Evolutionary conservation across 306 rosid species (phyloP).

Genomic region (Lathyrus sativus): DNA sequence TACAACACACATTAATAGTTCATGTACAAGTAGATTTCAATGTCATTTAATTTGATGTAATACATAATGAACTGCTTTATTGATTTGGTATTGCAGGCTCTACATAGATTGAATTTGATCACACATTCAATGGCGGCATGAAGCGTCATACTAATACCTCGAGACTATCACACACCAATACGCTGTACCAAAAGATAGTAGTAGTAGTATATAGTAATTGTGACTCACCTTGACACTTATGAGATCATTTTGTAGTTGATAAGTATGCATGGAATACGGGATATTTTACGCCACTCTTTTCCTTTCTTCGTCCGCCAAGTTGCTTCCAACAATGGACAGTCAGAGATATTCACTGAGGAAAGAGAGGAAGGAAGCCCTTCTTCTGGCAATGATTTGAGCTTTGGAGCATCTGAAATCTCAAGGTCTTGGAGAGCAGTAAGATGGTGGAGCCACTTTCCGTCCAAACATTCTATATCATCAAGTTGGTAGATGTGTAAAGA

Average conservation of each 20-base stretch:
- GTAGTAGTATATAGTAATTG: not conserved
- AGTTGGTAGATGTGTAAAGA: not conserved
- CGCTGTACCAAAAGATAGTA: not conserved
- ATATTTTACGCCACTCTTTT: conserved; percentile 28
- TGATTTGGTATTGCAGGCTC: too few species aligned
- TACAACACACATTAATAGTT: too few species aligned
- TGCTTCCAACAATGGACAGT: conserved; percentile 13
- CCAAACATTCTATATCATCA: not conserved
- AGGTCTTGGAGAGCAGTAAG: conserved; percentile 8
- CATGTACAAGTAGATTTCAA: too few species aligned
- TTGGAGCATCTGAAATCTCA: not conserved
- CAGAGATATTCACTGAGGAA: not conserved
- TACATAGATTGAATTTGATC: too few species aligned
- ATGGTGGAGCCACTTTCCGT: conserved; percentile 14
- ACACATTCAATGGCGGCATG: too few species aligned
- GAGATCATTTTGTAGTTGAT: conserved; percentile 1
- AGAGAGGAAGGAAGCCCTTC: conserved; percentile 23
- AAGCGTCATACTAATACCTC: too few species aligned
- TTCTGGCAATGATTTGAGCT: not conserved
- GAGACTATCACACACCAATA: not conserved
- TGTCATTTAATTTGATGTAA: too few species aligned
- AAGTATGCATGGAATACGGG: conserved; percentile 13
- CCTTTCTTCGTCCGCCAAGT: not conserved
- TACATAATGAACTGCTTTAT: too few species aligned
- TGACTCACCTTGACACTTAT: conserved; percentile 17